A percentile compares a stretch with the other conserved stretches of the same genome.
These are phyloP conservation scores for Komagataella pseudopastoris DNA, from an alignment of 805 yeast species.

Conservation along the genomic window DNA sequence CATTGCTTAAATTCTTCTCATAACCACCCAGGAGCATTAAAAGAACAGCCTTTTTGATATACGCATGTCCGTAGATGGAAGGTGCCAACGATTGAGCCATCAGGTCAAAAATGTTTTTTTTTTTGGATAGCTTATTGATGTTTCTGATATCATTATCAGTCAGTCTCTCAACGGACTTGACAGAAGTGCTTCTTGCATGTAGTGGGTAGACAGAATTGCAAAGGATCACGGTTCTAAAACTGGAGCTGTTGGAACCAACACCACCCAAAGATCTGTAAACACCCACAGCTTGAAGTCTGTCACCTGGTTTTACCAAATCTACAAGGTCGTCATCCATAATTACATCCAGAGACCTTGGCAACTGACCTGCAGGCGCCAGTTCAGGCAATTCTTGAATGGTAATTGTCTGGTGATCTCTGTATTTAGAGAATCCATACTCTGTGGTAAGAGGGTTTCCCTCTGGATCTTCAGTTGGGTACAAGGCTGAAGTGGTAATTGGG, in stretches of 20 bases:
- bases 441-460: conserved; percentile 82
- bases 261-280: conserved; percentile 88
- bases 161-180: conserved; percentile 55
- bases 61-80: conserved; percentile 85
- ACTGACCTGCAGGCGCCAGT: conserved; percentile 93
- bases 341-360: conserved; percentile 87
- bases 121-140: conserved; percentile 66
- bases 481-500: conserved; percentile 70
- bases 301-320: conserved; percentile 90
- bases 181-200: conserved; percentile 66
- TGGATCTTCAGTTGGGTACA: conserved; percentile 85
- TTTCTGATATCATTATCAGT: conserved; percentile 78
- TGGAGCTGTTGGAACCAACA: conserved; percentile 40
- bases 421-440: conserved; percentile 87
- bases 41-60: conserved; percentile 81
- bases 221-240: conserved; percentile 71
- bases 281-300: conserved; percentile 87
- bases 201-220: conserved; percentile 85
- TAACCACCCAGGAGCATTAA: conserved; percentile 89
- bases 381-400: conserved; percentile 97
- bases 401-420: conserved; percentile 86
- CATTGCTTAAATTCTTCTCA: conserved; percentile 87
- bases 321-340: conserved; percentile 93
- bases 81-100: conserved; percentile 88
- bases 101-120: conserved; percentile 59